These are phyloP conservation scores for Lobosporangium transversale DNA, from an alignment of 192 early-diverging fungal genomes.

Conservation along the genomic window DNA sequence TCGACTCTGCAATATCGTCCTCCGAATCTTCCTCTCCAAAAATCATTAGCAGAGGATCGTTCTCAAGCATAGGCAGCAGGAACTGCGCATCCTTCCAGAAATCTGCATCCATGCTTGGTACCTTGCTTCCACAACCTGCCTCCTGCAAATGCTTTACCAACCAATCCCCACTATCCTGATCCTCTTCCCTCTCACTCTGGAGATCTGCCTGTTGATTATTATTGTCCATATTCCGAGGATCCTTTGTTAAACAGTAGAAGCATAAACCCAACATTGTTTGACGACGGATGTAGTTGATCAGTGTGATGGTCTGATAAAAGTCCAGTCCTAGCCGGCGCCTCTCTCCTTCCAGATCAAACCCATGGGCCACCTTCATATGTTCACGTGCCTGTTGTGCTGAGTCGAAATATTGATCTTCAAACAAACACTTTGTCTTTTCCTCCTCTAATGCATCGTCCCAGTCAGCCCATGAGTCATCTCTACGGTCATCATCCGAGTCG, in stretches of 20 bases:
- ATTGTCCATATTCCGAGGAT: too few relatives aligned
- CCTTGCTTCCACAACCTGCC: conserved; percentile 60
- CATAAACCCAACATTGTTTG: conserved; percentile 71
- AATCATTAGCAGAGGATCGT: conserved; percentile 86
- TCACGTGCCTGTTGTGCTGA: conserved; percentile 69
- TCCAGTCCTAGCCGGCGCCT: conserved; percentile 66
- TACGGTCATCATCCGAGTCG: conserved; percentile 76
- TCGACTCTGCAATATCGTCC: conserved; percentile 60
- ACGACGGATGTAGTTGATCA: conserved; percentile 89
- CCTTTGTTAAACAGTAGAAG: conserved; percentile 69
- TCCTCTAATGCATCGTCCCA: conserved; percentile 78
- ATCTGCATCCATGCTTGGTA: conserved; percentile 60
- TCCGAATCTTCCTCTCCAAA: conserved; percentile 73
- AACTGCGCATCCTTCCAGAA: conserved; percentile 84
- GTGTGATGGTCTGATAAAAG: conserved; percentile 84
- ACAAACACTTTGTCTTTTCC: conserved; percentile 81
- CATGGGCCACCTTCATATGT: conserved; percentile 80
- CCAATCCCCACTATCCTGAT: conserved; percentile 12
- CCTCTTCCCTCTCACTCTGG: conserved; percentile 37
- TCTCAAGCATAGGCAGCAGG: conserved; percentile 83
- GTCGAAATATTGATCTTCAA: conserved; percentile 72
- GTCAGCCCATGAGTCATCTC: conserved; percentile 80
- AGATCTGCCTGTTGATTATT: too few relatives aligned
- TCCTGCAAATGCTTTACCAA: conserved; percentile 75
- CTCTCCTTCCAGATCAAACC: conserved; percentile 78